These are phyloP conservation scores for Agastache rugosa DNA, from an alignment of 257 asterid species.

Conservation along the genomic window DNA sequence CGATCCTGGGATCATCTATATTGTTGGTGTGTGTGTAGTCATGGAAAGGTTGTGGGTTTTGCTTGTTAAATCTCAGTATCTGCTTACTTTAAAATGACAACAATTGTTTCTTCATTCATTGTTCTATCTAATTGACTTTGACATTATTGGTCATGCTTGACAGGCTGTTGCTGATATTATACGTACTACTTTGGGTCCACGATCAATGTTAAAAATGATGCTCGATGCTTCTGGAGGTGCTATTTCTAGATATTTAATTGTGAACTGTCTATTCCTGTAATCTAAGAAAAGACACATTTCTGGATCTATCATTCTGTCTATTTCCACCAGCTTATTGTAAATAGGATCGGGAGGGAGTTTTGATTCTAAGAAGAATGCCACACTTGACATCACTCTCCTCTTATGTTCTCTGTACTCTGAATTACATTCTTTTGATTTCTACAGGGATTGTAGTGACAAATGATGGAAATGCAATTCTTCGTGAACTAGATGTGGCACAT, in stretches of 20 bases:
- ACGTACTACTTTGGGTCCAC: conserved; percentile 93
- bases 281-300: conserved; percentile 11
- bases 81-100: background rate
- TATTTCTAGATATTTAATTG: conserved; percentile 25
- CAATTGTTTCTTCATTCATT: conserved; percentile 9
- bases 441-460: conserved; percentile 95
- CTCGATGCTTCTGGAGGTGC: conserved; percentile 88
- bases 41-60: background rate
- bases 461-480: conserved; percentile 96
- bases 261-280: conserved; percentile 11
- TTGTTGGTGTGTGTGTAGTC: conserved; percentile 5
- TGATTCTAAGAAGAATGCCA: background rate
- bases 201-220: conserved; percentile 94
- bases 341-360: conserved; percentile 2
- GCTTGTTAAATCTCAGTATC: conserved; percentile 7
- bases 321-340: conserved; percentile 23
- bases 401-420: conserved; percentile 10
- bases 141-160: conserved; percentile 18
- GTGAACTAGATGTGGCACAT: conserved; percentile 93
- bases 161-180: conserved; percentile 97
- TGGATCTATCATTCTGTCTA: conserved; percentile 15
- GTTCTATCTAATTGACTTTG: background rate
- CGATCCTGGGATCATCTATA: background rate
- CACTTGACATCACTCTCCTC: background rate
- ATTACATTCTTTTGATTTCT: conserved; percentile 26